These are phyloP conservation scores for Saccharomycopsis malanga DNA, from an alignment of 805 yeast species.

Conservation along the genomic window DNA sequence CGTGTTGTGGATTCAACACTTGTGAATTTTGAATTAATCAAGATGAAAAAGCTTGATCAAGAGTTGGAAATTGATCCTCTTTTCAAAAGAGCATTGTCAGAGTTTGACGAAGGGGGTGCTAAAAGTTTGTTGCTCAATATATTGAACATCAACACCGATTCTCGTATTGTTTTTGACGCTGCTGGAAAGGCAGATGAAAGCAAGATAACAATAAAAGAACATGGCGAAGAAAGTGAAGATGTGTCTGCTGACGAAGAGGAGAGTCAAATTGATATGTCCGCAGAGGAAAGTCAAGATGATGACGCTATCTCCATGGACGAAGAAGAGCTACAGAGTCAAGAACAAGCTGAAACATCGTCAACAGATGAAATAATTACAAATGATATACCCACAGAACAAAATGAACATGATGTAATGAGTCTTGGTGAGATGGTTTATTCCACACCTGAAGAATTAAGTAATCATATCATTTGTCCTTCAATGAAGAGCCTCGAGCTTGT, in stretches of 20 bases:
- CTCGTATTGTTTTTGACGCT: slow-evolving; percentile 54
- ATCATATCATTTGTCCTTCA: slow-evolving; percentile 60
- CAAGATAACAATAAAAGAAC: slow-evolving; percentile 22
- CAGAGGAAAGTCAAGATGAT: slow-evolving; percentile 17
- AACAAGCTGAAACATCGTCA: slow-evolving; percentile 14
- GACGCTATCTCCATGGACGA: not conserved
- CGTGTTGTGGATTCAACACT: slow-evolving; percentile 37
- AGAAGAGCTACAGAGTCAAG: slow-evolving; percentile 7
- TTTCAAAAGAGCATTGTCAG: slow-evolving; percentile 67
- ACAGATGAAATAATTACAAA: not conserved
- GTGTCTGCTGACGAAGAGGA: slow-evolving; percentile 9
- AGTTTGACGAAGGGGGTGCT: slow-evolving; percentile 80
- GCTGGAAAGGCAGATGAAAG: slow-evolving; percentile 21
- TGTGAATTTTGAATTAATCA: slow-evolving; percentile 44
- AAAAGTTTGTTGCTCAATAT: slow-evolving; percentile 61
- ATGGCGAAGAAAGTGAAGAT: slow-evolving; percentile 21
- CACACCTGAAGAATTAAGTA: slow-evolving; percentile 27
- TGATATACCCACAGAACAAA: slow-evolving; percentile 10
- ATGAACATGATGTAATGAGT: slow-evolving; percentile 10
- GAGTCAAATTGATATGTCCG: slow-evolving; percentile 17
- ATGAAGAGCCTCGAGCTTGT: slow-evolving; percentile 52
- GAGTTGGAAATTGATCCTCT: slow-evolving; percentile 66
- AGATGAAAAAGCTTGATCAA: slow-evolving; percentile 51
- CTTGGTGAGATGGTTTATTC: slow-evolving; percentile 17
- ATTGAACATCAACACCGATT: slow-evolving; percentile 33